Base-by-base conservation (phyloP, 805 yeast genomes). In the Yamadazyma laniorum region DNA sequence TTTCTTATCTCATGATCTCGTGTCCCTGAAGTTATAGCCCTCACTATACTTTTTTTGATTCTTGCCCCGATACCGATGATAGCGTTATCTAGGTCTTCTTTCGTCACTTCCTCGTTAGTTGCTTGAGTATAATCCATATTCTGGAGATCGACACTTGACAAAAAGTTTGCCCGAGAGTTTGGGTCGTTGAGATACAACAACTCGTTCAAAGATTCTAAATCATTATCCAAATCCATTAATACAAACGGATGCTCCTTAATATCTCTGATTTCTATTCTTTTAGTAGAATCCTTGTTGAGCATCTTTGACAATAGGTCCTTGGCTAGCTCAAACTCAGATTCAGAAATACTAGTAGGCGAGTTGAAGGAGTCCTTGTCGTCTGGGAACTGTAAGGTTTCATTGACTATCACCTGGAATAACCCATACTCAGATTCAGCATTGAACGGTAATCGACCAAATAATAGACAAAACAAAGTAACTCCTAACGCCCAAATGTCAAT, bases 401-500 rank as follows among this genome's bases (percentile, higher is more conserved):
- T 75, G 29, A 80, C 85, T 48, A 93, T 93, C 9, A 80, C 88
- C 40, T 83, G 82, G 59, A 91, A 90, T 36, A 93, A 68, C 42
- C 84, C 95, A 63, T 75, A 91, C 53, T 89, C 96, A 22, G 86
- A 80, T 33, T 80, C 89, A 1, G 90, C 95, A 54, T 82, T 79
- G 58, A 91, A 93, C 2, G 99, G 99, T 30, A 93, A 75, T 45
- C 74, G 72, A 8, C 99, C 99, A 63, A 86, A 91, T 11, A 91
- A 56, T 26, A 93, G 64, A 56, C 97, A 90, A 59, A 80, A 93
- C 13, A 93, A 64, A 0, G 98, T 90, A 5, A 91, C 89, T 8
- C 99, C 99, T 15, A 89, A 61, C 0, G 99, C 95, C 99, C 99
- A 93, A n/a, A 91, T 84, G 63, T 93, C 99, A 39, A 93, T 85